These are phyloP conservation scores for Monilinia fructicola DNA, from an alignment of 2,329 filamentous ascomycete genomes.

Conservation along the genomic window DNA sequence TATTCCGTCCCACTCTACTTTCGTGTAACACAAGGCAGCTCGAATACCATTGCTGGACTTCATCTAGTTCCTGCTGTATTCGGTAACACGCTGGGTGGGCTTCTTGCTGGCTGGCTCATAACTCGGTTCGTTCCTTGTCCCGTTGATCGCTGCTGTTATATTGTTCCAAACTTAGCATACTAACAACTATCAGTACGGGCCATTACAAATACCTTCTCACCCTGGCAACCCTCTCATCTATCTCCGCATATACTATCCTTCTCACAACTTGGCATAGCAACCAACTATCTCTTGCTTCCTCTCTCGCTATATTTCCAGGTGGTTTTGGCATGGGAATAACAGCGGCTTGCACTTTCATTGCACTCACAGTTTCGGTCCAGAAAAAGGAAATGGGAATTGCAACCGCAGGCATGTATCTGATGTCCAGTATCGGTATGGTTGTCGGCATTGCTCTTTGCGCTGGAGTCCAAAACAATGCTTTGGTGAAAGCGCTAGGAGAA, in stretches of 20 bases:
- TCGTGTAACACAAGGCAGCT: conserved; percentile 58
- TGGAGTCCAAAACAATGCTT: conserved; percentile 20
- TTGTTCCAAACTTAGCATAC: background rate
- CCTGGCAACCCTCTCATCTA: conserved; percentile 50
- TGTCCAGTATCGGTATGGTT: conserved; percentile 33
- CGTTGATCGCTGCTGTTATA: background rate
- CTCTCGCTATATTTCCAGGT: conserved; percentile 58
- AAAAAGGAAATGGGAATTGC: conserved; percentile 51
- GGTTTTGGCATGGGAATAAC: conserved; percentile 53
- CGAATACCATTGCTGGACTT: conserved; percentile 56
- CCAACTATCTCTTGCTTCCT: conserved; percentile 52
- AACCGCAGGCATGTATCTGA: conserved; percentile 49
- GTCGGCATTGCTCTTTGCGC: conserved; percentile 29
- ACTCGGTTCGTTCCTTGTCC: conserved; percentile 36
- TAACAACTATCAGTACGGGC: conserved; percentile 46
- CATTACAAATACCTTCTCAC: conserved; percentile 57
- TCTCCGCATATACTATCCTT: conserved; percentile 53
- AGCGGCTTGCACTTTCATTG: conserved; percentile 49
- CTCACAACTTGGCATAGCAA: conserved; percentile 59
- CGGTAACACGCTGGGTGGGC: conserved; percentile 64
- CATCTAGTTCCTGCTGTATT: conserved; percentile 67
- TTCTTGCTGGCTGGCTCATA: conserved; percentile 52
- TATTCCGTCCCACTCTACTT: conserved; percentile 69
- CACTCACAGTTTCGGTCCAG: conserved; percentile 48
- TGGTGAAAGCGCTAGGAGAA: background rate